These are phyloP conservation scores for Chrysanthemum seticuspe DNA, from an alignment of 129 eudicot species.

Conservation along the genomic window DNA sequence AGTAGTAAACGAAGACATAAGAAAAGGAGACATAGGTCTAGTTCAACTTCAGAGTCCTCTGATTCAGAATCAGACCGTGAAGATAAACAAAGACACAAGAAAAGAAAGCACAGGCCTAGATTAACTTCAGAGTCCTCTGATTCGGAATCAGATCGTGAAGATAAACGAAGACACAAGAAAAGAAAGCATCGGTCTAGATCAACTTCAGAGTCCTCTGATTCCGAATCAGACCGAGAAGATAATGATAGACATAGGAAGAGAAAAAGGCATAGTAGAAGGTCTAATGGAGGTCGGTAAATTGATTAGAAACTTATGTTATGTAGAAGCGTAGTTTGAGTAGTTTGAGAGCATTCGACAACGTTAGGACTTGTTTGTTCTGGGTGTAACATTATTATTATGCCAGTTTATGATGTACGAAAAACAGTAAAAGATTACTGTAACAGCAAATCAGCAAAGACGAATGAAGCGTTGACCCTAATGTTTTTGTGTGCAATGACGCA, in stretches of 20 bases:
- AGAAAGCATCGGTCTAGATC: slow-evolving; percentile 56
- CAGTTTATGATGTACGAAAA: not conserved
- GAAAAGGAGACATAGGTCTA: slow-evolving; percentile 24
- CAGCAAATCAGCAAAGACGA: too few species aligned
- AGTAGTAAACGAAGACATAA: slow-evolving; percentile 47
- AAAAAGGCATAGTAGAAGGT: slow-evolving; percentile 57
- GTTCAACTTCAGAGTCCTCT: slow-evolving; percentile 1
- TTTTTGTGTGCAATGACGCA: too few species aligned
- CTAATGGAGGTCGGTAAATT: slow-evolving; percentile 27
- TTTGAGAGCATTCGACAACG: not conserved
- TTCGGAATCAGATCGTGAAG: slow-evolving; percentile 26
- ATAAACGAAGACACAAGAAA: slow-evolving; percentile 34
- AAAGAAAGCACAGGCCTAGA: slow-evolving; percentile 23
- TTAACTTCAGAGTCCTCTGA: not conserved
- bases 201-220: slow-evolving; percentile 64
- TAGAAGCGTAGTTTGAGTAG: not conserved
- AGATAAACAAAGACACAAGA: slow-evolving; percentile 34
- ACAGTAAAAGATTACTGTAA: not conserved
- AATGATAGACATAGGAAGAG: slow-evolving; percentile 35
- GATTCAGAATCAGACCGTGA: slow-evolving; percentile 23
- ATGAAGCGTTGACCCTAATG: too few species aligned
- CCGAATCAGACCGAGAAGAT: slow-evolving; percentile 52
- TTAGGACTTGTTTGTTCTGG: not conserved
- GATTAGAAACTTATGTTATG: slow-evolving; percentile 2
- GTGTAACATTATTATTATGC: not conserved